phyloP scores from a whole-genome alignment of 2,329 filamentous ascomycete species.

The Colletotrichum cordylinicola region DNA sequence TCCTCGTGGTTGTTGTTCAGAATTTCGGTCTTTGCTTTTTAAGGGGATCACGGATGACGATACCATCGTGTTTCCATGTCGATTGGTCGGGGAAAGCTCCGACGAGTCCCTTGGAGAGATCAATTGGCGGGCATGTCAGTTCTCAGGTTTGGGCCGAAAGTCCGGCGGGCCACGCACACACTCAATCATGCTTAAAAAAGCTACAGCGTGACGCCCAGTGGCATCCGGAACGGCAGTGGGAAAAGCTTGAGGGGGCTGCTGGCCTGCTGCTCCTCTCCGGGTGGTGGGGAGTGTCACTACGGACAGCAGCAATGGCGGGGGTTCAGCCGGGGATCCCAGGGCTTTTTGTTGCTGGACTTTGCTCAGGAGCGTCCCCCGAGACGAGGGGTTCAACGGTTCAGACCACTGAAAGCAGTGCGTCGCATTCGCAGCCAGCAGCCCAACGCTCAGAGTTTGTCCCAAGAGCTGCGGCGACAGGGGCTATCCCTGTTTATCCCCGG shows the following conservation, averaged over 20 bases:
- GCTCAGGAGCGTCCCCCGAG: neutral
- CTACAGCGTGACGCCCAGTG: neutral
- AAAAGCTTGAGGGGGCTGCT: neutral
- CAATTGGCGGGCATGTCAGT: neutral
- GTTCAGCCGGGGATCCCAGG: neutral
- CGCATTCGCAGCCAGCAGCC: neutral
- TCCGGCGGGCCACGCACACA: neutral
- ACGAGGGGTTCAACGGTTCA: slow-evolving; percentile 12
- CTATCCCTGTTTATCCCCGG: neutral
- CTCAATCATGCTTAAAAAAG: neutral
- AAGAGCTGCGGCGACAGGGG: neutral
- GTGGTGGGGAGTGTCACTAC: neutral
- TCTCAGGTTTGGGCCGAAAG: neutral
- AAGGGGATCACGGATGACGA: neutral
- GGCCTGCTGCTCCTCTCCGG: neutral
- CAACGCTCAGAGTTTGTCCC: neutral
- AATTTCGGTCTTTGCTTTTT: neutral
- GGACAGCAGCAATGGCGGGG: neutral
- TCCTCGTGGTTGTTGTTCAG: neutral
- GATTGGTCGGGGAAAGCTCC: neutral
- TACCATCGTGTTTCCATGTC: neutral
- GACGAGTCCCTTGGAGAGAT: neutral
- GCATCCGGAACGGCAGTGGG: neutral
- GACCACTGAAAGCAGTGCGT: neutral
- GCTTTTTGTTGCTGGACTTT: neutral